Conservation (phyloP, 495 filamentous ascomycete genomes). For the Emericellopsis terricola region DNA sequence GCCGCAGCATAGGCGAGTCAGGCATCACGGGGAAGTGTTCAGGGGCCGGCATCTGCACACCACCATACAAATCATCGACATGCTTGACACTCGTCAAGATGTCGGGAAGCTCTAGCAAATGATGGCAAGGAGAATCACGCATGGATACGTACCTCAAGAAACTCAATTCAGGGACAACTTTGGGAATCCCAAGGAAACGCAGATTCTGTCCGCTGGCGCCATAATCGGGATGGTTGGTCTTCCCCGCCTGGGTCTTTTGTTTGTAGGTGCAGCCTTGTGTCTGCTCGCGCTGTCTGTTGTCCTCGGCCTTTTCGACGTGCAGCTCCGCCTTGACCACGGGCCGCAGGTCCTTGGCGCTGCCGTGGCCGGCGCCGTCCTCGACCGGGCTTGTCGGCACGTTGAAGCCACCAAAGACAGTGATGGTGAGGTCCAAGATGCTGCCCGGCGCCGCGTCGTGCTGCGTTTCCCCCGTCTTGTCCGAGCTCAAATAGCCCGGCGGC, state of each 20-base stretch:
- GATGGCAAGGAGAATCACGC: neutral
- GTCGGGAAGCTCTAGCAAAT: neutral
- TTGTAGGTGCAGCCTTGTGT: constrained; percentile 12
- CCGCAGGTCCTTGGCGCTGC: constrained; percentile 12
- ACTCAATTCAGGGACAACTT: constrained; percentile 24
- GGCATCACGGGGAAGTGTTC: no score
- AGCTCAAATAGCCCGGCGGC: constrained; percentile 34
- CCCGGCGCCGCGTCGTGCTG: constrained; percentile 6
- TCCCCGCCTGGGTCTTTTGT: constrained; percentile 12
- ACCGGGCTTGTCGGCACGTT: constrained; percentile 19
- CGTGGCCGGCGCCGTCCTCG: constrained; percentile 8
- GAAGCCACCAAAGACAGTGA: constrained; percentile 26
- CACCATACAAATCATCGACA: no score
- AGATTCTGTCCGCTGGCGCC: constrained; percentile 10
- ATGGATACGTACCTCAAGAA: constrained; percentile 25
- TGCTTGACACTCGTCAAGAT: no score
- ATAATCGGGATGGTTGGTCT: constrained; percentile 25
- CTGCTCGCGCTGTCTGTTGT: constrained; percentile 6
- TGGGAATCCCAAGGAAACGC: constrained; percentile 18
- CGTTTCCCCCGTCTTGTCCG: constrained; percentile 4
- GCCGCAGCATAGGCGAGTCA: no score
- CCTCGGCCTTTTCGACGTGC: constrained; percentile 46
- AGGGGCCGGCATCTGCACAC: no score
- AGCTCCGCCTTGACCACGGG: constrained; percentile 56
- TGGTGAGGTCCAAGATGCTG: constrained; percentile 18